Evolutionary conservation across 1,284 basidiomycete species (phyloP), one percentile per base, ranked within the genome.

Genomic region (Moniliophthora roreri): DNA sequence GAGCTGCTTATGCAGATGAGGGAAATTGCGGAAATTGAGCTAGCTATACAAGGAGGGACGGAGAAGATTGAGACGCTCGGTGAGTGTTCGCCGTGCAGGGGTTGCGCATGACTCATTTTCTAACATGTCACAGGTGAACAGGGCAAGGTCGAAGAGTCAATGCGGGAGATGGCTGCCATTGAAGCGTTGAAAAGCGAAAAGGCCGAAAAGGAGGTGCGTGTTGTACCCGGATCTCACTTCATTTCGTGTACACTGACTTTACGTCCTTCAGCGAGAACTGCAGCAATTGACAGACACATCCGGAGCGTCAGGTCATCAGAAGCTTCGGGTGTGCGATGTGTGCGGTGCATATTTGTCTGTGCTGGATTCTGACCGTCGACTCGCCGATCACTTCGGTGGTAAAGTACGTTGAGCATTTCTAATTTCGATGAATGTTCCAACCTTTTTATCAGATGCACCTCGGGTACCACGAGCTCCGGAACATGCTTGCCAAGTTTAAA

Each of bases 321-420:
- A 99, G 75, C 79, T 99, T 64, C 88, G 97, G 60, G 97, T 99
- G 23, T 99, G 97, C 76, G 97, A 99, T 75, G 95, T 98, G 37
- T 99, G 97, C 70, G 97, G 97, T 66, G 97, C 97, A 18, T 99
- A 99, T 76, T 80, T 99, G n/a, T n/a, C n/a, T n/a, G n/a, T n/a
- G n/a, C n/a, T n/a, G n/a, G 97, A 99, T 73, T 98, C 95, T 58
- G 97, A 99, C 77, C 88, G 97, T 69, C 93, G 97, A 70, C 78
- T 99, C 59, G 97, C 97, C 48, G 97, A 99, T 76, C 97, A 99
- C 72, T 99, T 99, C 75, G 97, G 97, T 74, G 97, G 97, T 63
- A 99, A 99, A 79, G 95, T 93, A 63, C 67, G 84, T 58, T 24
- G 42, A 51, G 28, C 21, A 16, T 18, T 21, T 37, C 16, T 50